Conservation (phyloP, 192 early-diverging fungal genomes). For the Kickxella alabastrina region DNA sequence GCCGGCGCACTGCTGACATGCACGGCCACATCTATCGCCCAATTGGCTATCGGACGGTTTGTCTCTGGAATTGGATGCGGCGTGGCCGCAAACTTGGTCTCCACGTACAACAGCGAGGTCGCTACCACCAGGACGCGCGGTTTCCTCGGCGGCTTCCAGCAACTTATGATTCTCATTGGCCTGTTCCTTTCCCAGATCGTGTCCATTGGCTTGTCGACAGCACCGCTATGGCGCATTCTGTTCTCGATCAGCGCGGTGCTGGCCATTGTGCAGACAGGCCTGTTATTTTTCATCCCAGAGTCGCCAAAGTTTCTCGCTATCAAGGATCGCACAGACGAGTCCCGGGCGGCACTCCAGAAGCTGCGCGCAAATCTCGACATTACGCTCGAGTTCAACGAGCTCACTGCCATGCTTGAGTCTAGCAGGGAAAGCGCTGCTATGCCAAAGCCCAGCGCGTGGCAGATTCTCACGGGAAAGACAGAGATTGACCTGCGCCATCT, state of each 20-base stretch:
- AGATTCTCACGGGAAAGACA: conserved; percentile 42
- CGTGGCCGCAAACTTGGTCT: conserved; percentile 68
- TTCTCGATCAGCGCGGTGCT: conserved; percentile 59
- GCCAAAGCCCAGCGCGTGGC: conserved; percentile 31
- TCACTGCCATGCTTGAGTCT: conserved; percentile 45
- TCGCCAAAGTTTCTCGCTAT: conserved; percentile 68
- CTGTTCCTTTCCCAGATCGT: conserved; percentile 71
- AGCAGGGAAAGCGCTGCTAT: conserved; percentile 15
- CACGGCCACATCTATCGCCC: conserved; percentile 49
- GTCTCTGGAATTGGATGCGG: conserved; percentile 76
- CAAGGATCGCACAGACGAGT: conserved; percentile 55
- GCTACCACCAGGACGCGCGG: conserved; percentile 68
- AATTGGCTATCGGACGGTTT: conserved; percentile 65
- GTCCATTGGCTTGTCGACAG: conserved; percentile 59
- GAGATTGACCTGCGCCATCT: conserved; percentile 58
- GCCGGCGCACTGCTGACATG: conserved; percentile 62
- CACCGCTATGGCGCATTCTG: conserved; percentile 69
- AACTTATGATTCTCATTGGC: conserved; percentile 78
- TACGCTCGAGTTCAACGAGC: conserved; percentile 57
- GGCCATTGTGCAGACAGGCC: conserved; percentile 58
- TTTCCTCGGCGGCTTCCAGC: conserved; percentile 74
- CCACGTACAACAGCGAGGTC: conserved; percentile 77
- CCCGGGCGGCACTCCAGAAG: conserved; percentile 50
- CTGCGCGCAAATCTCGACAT: conserved; percentile 53
- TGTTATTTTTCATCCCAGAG: conserved; percentile 74